Conservation (phyloP, 2,329 filamentous ascomycete species). For the Bertia moriformis region DNA sequence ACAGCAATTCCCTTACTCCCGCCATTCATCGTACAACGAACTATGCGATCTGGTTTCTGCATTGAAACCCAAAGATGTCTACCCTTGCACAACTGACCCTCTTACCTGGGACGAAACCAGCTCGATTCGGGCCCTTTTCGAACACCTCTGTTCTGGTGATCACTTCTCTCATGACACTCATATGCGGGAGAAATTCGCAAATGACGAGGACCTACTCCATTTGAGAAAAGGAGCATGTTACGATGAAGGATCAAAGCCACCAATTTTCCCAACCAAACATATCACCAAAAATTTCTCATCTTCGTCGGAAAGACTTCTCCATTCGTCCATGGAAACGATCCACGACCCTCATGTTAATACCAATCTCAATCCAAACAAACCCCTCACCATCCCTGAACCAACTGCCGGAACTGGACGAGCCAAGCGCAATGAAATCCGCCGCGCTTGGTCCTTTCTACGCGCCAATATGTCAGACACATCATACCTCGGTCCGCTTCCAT, state of each 20-base stretch:
- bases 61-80: slow-evolving; percentile 63
- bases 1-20: slow-evolving; percentile 67
- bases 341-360: too few species aligned
- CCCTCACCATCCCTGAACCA: neutral
- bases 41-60: slow-evolving; percentile 54
- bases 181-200: slow-evolving; percentile 22
- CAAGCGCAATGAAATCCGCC: neutral
- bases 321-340: neutral
- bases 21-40: slow-evolving; percentile 77
- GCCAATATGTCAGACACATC: neutral
- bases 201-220: neutral
- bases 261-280: too few species aligned
- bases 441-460: neutral
- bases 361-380: neutral
- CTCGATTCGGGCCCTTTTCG: slow-evolving; percentile 59
- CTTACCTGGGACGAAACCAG: slow-evolving; percentile 46
- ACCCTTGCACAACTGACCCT: slow-evolving; percentile 64
- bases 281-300: neutral
- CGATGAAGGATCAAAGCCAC: too few species aligned
- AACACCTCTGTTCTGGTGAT: slow-evolving; percentile 44
- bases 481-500: neutral
- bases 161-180: slow-evolving; percentile 50
- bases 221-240: neutral
- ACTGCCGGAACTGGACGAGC: neutral
- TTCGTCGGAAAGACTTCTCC: neutral